Evolutionary conservation across 192 early-diverging fungal species (phyloP).

Genomic region (Backusella morwellensis): DNA sequence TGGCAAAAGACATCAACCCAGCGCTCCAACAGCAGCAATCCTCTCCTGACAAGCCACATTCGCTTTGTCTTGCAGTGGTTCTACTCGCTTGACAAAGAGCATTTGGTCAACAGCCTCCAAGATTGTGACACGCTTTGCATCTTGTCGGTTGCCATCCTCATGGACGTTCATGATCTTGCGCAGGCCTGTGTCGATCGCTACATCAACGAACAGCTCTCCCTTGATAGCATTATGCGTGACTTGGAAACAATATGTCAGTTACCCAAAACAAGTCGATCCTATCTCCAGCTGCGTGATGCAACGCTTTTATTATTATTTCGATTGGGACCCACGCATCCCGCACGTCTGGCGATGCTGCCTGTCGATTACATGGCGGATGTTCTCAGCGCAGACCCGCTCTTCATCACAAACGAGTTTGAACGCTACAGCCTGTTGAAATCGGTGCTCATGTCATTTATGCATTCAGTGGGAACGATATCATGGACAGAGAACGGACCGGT

Average conservation of each 20-base stretch:
- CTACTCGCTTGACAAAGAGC: constrained; percentile 10
- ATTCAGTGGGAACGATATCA: constrained; percentile 31
- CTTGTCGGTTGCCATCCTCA: constrained; percentile 20
- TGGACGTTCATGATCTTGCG: constrained; percentile 26
- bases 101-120: constrained; percentile 2
- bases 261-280: constrained; percentile 19
- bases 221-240: constrained; percentile 23
- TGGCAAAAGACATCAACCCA: constrained; percentile 16
- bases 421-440: constrained; percentile 22
- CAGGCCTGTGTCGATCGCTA: constrained; percentile 23
- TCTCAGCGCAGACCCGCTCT: constrained; percentile 32
- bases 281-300: constrained; percentile 30
- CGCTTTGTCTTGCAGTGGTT: constrained; percentile 30
- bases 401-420: constrained; percentile 30
- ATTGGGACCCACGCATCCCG: constrained; percentile 21
- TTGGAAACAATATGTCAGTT: constrained; percentile 31
- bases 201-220: constrained; percentile 18
- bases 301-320: constrained; percentile 26
- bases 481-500: constrained; percentile 24
- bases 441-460: constrained; percentile 25
- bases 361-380: constrained; percentile 35
- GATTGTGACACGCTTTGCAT: constrained; percentile 27
- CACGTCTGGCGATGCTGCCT: constrained; percentile 19
- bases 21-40: neutral
- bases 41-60: constrained; percentile 26